phyloP scores from a whole-genome alignment of 139 green algal species.

The Coccomyxa sp. region DNA sequence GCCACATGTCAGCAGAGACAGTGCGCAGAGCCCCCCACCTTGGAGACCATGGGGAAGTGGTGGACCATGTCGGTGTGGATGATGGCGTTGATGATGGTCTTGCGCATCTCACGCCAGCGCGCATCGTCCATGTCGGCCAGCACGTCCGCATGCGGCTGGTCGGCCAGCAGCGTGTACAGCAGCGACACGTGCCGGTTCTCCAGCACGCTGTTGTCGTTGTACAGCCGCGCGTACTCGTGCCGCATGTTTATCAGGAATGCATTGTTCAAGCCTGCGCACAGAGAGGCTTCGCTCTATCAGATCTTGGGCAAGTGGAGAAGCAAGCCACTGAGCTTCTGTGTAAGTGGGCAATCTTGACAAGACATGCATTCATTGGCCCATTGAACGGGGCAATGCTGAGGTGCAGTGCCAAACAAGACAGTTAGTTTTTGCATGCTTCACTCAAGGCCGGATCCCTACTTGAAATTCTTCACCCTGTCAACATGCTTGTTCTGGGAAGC shows the following conservation, averaged over 20 bases:
- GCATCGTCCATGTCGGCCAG: conserved; percentile 30
- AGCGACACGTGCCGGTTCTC: conserved; percentile 49
- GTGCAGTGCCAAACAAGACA: neutral
- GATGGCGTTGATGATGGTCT: conserved; percentile 49
- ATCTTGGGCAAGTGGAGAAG: neutral
- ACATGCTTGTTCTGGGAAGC: too few relatives aligned
- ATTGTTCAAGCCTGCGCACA: conserved; percentile 51
- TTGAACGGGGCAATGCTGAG: neutral
- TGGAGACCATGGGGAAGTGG: conserved; percentile 67
- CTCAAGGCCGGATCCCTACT: too few relatives aligned
- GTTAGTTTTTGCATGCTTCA: too few relatives aligned
- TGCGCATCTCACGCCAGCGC: conserved; percentile 41
- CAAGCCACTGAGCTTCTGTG: neutral
- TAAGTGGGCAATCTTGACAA: neutral
- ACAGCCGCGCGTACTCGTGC: conserved; percentile 43
- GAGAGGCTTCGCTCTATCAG: neutral
- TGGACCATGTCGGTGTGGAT: conserved; percentile 69
- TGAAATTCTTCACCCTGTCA: too few relatives aligned
- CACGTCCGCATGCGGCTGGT: conserved; percentile 28
- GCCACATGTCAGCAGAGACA: neutral
- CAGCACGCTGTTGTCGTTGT: conserved; percentile 65
- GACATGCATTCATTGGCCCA: neutral
- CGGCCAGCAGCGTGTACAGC: conserved; percentile 41
- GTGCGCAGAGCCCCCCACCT: conserved; percentile 7
- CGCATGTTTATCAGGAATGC: conserved; percentile 48